These are phyloP conservation scores for Litchi chinensis DNA, from an alignment of 345 rosid genomes.

Conservation along the genomic window DNA sequence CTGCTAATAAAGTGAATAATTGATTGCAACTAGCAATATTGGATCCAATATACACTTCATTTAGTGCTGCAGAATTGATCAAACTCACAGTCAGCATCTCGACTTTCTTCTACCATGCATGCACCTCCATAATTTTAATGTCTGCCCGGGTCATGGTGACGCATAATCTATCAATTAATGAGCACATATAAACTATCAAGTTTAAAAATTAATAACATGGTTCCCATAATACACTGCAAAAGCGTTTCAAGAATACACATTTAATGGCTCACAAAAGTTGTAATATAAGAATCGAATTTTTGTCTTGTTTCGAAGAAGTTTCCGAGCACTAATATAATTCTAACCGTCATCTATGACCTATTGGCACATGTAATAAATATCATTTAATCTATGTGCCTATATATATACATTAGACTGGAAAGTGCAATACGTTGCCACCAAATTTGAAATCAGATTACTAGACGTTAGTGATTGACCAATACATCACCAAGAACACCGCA, in stretches of 20 bases:
- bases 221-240: no score
- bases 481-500: neutral
- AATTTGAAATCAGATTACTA: constrained; percentile 8
- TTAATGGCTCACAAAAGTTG: neutral
- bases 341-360: constrained; percentile 36
- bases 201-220: no score
- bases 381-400: neutral
- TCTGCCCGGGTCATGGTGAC: neutral
- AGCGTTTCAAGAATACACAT: neutral
- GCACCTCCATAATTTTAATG: neutral
- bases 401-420: neutral
- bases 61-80: neutral
- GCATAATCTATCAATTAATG: no score
- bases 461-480: neutral
- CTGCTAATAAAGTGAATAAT: neutral
- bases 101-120: neutral
- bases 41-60: neutral
- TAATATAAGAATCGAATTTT: neutral
- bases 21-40: neutral
- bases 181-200: no score
- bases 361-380: neutral
- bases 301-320: constrained; percentile 17
- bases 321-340: constrained; percentile 13
- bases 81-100: neutral
- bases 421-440: neutral